Conservation (phyloP, 2,329 filamentous ascomycete species). For the Cladophialophora carrionii region DNA sequence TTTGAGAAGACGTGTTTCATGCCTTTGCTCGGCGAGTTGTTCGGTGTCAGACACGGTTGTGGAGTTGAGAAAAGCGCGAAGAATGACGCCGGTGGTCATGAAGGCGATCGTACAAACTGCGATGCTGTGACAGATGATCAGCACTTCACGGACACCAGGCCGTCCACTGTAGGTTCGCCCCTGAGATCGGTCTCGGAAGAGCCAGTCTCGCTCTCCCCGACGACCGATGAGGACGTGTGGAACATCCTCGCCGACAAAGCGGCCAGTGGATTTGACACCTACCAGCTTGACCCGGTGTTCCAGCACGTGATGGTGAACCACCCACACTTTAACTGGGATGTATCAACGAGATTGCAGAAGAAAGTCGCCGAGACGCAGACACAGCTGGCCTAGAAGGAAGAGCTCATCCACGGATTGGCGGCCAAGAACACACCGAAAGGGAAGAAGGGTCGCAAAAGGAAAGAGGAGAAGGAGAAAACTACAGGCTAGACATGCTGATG, state of each 20-base stretch:
- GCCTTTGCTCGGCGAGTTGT: conserved; percentile 3
- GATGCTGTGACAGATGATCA: neutral
- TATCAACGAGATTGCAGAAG: conserved; percentile 6
- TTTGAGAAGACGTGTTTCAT: conserved; percentile 15
- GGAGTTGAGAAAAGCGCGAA: neutral
- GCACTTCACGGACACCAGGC: neutral
- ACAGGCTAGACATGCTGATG: neutral
- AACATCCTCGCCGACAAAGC: conserved; percentile 16
- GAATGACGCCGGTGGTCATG: neutral
- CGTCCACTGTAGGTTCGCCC: neutral
- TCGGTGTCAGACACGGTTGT: neutral
- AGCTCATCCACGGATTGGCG: neutral
- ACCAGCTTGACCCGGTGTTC: conserved; percentile 12
- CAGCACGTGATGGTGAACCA: conserved; percentile 11
- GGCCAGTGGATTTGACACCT: neutral
- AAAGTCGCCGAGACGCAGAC: conserved; percentile 1
- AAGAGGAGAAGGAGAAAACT: neutral
- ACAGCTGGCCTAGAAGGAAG: neutral
- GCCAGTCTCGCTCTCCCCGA: neutral
- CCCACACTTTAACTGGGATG: conserved; percentile 19
- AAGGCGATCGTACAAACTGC: neutral
- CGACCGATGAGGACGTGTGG: conserved; percentile 8
- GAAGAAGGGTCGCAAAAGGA: conserved; percentile 17
- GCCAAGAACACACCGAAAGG: neutral
- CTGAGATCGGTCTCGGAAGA: neutral